Evolutionary conservation across 352 stramenopile genomes (phyloP), one percentile per base, ranked within the genome.

Genomic region (Elongisporangium senticosum): DNA sequence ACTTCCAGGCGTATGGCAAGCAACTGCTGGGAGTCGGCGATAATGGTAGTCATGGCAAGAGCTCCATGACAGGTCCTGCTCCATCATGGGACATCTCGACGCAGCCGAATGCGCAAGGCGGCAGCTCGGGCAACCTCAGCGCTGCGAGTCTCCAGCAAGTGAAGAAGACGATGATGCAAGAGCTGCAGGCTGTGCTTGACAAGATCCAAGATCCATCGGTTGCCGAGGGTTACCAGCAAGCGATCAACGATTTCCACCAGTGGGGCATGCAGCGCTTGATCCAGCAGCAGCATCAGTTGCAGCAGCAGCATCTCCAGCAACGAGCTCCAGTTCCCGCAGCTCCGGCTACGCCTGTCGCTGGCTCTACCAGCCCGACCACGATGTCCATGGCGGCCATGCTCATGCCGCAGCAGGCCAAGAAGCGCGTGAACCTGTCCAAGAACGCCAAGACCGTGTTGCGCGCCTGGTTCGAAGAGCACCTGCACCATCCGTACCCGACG

Each of bases 401-500:
- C 26, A 7, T 33, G 19, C 51, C 26, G 11, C 20, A 51, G 53
- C 49, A 68, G 23, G 69, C 68, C 7, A 94, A 89, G 70, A 90
- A 87, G 56, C 81, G 85, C 8, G 77, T 81, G 26, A 95, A 84
- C 56, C 55, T 95, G 24, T 88, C 81, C 3, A 90, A 89, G 61
- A 67, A 70, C 33, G 81, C 83, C 10, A 94, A 91, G 65, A 68
- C 63, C n/a, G 58, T 90, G 54, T 76, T 95, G 61, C 76, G 79
- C 28, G 60, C 69, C n/a, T 95, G 85, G 85, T 93, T 93, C 62
- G 79, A 93, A 54, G 77, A 87, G 24, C 86, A 95, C 48, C 56
- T 93, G 59, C 85, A 92, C 57, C 85, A 95, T 55, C 85, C 85
- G 55, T 95, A 93, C 61, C 85, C 85, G 56, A 88, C 81, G 2